Evolutionary conservation across 1,139 yeast species (phyloP), one percentile per base, ranked within the genome.

Genomic region (Scheffersomyces segobiensis): DNA sequence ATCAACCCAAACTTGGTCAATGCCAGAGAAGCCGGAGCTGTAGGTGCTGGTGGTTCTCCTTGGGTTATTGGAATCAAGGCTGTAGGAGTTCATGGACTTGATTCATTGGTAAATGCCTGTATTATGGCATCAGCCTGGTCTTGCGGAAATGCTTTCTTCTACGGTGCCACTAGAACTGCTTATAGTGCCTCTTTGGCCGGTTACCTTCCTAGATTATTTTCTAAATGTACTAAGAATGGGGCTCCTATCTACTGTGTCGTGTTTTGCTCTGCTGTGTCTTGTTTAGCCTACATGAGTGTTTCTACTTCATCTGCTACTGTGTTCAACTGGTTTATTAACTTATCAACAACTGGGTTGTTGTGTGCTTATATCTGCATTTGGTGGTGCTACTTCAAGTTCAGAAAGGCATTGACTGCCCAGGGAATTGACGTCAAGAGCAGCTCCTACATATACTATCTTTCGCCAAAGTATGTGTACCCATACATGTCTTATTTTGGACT

Each of bases 311-410:
- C 79, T 17, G 70, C 68, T 48, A 62, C 62, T n/a, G 80, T 75
- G 2, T 76, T 77, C 65, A 71, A 71, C 62, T 77, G 80, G 80
- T 76, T 77, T 56, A 67, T 75, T 60, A 75, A 76, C 62, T 72
- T 77, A 64, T 69, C 77, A 53, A 85, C 88, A 20, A 84, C 86
- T 26, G 85, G 87, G 12, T 74, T 84, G 53, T 79, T 85, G 63
- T 71, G 84, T 60, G 78, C 85, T 18, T 85, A 86, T 77, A 74
- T 81, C 14, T 75, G 80, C 59, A 79, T 85, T 58, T 82, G 86
- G 70, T 70, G 78, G 63, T 70, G 80, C 57, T 85, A 83, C 68
- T 76, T 76, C 68, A 73, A 74, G 61, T 75, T 77, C 62, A 72
- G 73, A 61, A 68, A 58, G 54, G 79, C 79, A 0, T 70, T 73